Base-by-base conservation (phyloP, 2,329 filamentous ascomycete genomes). In the Phialocephala sp. region DNA sequence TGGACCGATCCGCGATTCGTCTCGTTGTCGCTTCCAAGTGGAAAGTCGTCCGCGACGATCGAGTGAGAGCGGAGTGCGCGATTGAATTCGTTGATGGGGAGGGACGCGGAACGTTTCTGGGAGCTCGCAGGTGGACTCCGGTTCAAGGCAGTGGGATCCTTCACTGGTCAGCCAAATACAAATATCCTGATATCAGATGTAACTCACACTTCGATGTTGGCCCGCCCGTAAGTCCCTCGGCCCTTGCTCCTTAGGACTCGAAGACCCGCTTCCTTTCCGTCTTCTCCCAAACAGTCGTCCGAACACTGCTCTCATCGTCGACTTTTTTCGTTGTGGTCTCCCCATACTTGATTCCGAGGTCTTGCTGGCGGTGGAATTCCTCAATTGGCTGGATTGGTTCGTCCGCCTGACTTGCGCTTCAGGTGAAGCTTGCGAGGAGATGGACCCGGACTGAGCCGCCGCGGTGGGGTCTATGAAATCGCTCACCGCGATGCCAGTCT, bases 51-150 rank as follows among this genome's bases (percentile, higher is more conserved):
- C 1, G 83, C 82, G 1, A 85, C 84, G 47, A 88, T 78, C 1
- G 87, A 88, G 73, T 89, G 87, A 14, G 87, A 89, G 54, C 86
- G 81, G 43, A 89, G 74, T 1, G 87, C 87, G 52, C 84, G 81
- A 67, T 87, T 85, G 67, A 83, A 87, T 71, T 89, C 87, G 55
- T 83, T 86, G 59, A 89, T 81, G 9, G 87, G 87, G 37, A 88
- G 72, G 5, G 87, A 89, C 4, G 81, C 80, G 8, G 87, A 86
- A 63, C 86, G 83, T 72, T 87, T 85, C 41, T 72, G 71, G 24
- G 66, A 20, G 80, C 77, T 67, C 81, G 81, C 65, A 56, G 72
- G 60, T 67, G 67, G 60, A 59, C 67, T 69, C 59, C 73, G 77
- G 67, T 69, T 77, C 61, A 79, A 74, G 50, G 76, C 78, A 57